Percentiles rank a stretch among this genome's conserved stretches.
Evolutionary conservation across 306 rosid species (phyloP).

Genomic region (Castanopsis chinensis): DNA sequence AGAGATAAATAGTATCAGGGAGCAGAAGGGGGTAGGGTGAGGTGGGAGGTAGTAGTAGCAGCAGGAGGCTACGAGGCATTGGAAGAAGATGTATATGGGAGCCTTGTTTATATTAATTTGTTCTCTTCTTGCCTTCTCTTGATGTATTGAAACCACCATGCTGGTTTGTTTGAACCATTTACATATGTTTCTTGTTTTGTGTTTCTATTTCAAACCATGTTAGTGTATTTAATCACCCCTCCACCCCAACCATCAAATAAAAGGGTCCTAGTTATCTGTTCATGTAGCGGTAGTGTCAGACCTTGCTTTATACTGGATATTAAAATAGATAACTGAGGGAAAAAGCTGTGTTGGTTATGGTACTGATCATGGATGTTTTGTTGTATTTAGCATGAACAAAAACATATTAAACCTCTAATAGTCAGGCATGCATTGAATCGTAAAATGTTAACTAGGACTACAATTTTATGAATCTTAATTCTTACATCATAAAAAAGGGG

Average conservation of each 20-base stretch:
- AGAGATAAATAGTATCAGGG: neutral
- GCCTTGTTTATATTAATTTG: neutral
- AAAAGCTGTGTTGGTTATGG: neutral
- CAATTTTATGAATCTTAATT: neutral
- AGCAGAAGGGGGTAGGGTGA: neutral
- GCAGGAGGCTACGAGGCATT: neutral
- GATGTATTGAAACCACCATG: neutral
- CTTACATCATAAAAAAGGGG: neutral
- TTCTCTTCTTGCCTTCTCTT: neutral
- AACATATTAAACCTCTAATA: neutral
- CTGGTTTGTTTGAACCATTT: neutral
- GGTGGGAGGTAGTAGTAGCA: neutral
- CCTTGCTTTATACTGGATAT: neutral
- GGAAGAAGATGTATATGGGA: neutral
- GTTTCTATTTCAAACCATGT: neutral
- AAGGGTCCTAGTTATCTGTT: neutral
- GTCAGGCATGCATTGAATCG: neutral
- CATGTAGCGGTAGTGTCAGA: neutral
- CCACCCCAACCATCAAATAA: neutral
- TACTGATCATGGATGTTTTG: neutral
- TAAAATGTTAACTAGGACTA: neutral
- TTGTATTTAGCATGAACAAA: neutral
- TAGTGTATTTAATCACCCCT: neutral
- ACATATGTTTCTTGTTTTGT: neutral
- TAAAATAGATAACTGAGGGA: neutral